Conservation (phyloP, 2,329 filamentous ascomycete genomes). For the Colletotrichum coccodes region DNA sequence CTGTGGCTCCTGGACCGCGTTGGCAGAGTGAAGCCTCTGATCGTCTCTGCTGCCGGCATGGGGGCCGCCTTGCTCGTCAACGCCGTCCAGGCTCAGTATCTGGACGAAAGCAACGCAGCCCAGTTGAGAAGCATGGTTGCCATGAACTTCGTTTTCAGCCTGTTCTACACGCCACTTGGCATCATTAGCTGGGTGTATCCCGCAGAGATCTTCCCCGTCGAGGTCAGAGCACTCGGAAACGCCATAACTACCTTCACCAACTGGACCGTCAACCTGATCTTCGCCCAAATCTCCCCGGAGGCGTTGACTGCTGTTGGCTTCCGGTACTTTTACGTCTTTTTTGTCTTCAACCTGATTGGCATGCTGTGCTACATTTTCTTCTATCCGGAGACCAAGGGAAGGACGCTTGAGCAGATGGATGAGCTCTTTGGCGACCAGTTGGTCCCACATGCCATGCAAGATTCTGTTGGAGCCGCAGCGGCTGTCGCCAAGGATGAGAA, state of each 20-base stretch:
- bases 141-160: constrained; percentile 47
- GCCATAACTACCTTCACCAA: constrained; percentile 43
- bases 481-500: constrained; percentile 26
- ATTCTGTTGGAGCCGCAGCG: constrained; percentile 16
- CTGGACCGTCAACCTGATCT: constrained; percentile 50
- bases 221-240: constrained; percentile 41
- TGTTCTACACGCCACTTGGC: constrained; percentile 46
- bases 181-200: constrained; percentile 54
- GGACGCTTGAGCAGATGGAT: constrained; percentile 47
- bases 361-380: constrained; percentile 39
- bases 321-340: constrained; percentile 51
- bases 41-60: constrained; percentile 47
- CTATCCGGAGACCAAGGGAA: constrained; percentile 46
- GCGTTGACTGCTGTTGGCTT: constrained; percentile 54
- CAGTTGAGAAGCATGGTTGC: constrained; percentile 42
- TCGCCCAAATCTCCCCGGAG: constrained; percentile 59
- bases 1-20: constrained; percentile 56
- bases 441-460: constrained; percentile 28
- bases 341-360: constrained; percentile 39
- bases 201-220: constrained; percentile 51
- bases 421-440: constrained; percentile 44
- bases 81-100: constrained; percentile 39
- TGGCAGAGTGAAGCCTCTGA: constrained; percentile 58
- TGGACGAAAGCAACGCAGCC: constrained; percentile 36
- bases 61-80: constrained; percentile 39